phyloP scores from a whole-genome alignment of 768 basidiomycete genomes.

The Leccinum longicurvipes region DNA sequence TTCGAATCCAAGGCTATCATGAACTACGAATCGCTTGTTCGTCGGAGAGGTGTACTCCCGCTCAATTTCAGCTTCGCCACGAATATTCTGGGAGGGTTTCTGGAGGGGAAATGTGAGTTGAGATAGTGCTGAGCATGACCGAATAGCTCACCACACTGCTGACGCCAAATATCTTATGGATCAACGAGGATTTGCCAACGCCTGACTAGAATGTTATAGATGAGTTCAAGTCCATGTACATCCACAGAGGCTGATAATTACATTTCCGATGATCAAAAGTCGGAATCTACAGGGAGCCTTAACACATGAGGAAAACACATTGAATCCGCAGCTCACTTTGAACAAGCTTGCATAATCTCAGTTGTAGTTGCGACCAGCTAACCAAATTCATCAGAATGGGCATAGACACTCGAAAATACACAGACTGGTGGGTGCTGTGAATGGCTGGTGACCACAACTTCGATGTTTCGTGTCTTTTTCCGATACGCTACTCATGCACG shows the following conservation, averaged over 20 bases:
- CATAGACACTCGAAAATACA: not conserved
- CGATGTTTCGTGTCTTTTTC: constrained; percentile 3
- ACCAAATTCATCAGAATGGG: not conserved
- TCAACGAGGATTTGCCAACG: constrained; percentile 15
- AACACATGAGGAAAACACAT: not conserved
- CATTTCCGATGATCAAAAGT: constrained; percentile 17
- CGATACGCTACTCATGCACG: constrained; percentile 6
- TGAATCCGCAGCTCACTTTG: not conserved
- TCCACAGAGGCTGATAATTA: not conserved
- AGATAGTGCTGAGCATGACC: not conserved
- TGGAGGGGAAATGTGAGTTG: not conserved
- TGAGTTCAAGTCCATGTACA: not conserved
- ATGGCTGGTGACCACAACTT: constrained; percentile 4
- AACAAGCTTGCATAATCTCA: constrained; percentile 9
- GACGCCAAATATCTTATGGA: constrained; percentile 13
- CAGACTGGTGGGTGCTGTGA: constrained; percentile 1
- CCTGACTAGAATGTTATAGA: constrained; percentile 6
- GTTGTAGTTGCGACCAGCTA: constrained; percentile 9
- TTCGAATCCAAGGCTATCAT: constrained; percentile 19
- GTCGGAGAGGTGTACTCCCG: constrained; percentile 11
- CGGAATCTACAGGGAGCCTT: constrained; percentile 6
- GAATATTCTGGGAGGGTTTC: constrained; percentile 1
- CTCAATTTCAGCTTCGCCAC: constrained; percentile 11
- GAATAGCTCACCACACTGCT: constrained; percentile 5
- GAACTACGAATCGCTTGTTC: constrained; percentile 15